Conservation (phyloP, 768 basidiomycete species). For the Termitomyces sp. region DNA sequence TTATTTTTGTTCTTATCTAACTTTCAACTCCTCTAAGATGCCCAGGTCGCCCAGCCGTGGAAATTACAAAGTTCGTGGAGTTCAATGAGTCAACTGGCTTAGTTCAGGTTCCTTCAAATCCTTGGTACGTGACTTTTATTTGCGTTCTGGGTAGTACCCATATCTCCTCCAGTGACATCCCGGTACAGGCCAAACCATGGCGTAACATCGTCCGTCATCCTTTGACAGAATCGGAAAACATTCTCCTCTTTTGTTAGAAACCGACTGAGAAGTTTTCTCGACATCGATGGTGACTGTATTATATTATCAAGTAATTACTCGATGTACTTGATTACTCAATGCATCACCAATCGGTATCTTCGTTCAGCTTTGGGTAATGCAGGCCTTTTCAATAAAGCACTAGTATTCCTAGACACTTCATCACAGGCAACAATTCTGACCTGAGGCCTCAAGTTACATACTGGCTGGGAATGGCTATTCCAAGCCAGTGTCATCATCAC, state of each 20-base stretch:
- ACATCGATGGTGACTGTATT: not conserved
- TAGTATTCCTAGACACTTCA: not conserved
- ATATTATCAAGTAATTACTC: not conserved
- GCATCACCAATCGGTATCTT: not conserved
- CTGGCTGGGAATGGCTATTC: not conserved
- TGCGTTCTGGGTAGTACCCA: not conserved
- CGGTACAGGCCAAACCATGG: slow-evolving; percentile 19
- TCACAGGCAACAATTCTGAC: not conserved
- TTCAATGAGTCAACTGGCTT: slow-evolving; percentile 42
- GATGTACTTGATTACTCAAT: not conserved
- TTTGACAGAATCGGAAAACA: not conserved
- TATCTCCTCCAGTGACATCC: slow-evolving; percentile 17
- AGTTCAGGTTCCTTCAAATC: slow-evolving; percentile 40
- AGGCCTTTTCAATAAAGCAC: too few species aligned
- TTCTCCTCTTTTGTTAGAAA: not conserved
- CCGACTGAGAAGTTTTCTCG: not conserved
- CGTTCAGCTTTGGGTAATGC: not conserved
- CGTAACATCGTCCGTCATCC: slow-evolving; percentile 12
- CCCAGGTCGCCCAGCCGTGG: slow-evolving; percentile 55
- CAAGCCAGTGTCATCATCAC: not conserved
- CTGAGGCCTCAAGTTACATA: not conserved
- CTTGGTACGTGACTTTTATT: slow-evolving; percentile 28
- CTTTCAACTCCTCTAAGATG: slow-evolving; percentile 41
- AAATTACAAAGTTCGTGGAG: slow-evolving; percentile 55
- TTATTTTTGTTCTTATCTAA: not conserved